Conservation (phyloP, 345 rosid genomes). For the Eucalyptus pauciflora region DNA sequence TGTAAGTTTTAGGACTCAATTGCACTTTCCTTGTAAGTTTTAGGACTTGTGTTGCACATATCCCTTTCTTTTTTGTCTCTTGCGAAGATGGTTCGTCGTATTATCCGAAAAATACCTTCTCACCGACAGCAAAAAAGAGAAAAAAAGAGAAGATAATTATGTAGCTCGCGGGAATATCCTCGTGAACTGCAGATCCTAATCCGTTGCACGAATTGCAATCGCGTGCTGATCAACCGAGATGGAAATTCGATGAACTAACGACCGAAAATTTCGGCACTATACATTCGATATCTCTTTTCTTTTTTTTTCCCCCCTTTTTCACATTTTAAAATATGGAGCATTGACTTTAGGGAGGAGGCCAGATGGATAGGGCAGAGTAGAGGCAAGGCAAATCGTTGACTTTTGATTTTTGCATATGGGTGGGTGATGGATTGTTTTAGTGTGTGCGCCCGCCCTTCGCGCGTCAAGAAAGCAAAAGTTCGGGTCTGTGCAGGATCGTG, state of each 20-base stretch:
- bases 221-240: not conserved
- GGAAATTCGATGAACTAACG: not conserved
- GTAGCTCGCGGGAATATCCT: not conserved
- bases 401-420: not conserved
- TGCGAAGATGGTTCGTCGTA: not conserved
- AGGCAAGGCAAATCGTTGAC: not conserved
- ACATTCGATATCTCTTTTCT: not conserved
- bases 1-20: too few species aligned
- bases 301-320: not conserved
- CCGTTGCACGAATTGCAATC: too few species aligned
- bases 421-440: not conserved
- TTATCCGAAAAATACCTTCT: not conserved
- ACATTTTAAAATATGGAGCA: not conserved
- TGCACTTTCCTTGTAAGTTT: too few species aligned
- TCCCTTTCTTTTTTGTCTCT: too few species aligned
- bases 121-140: fast-evolving
- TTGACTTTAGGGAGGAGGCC: not conserved
- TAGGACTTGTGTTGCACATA: too few species aligned
- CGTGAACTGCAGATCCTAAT: too few species aligned
- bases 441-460: not conserved
- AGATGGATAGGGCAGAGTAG: not conserved
- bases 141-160: not conserved
- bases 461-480: not conserved
- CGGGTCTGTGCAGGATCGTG: not conserved
- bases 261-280: not conserved